Conservation (phyloP, 192 early-diverging fungal genomes). For the Umbelopsis sp. region DNA sequence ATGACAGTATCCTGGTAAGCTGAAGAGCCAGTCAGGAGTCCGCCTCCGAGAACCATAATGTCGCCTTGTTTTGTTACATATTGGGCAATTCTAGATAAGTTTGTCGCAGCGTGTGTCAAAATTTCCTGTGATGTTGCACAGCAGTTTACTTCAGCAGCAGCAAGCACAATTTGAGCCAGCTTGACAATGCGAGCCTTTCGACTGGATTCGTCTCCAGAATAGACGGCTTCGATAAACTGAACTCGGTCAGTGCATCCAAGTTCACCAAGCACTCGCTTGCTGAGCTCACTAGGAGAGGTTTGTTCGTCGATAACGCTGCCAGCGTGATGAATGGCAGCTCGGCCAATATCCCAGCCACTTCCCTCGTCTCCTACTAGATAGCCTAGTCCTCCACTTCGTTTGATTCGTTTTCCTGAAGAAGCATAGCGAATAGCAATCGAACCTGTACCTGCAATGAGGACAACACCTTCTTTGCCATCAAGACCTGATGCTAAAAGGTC, state of each 20-base stretch:
- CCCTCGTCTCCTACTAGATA: constrained; percentile 22
- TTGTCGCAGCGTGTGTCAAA: neutral
- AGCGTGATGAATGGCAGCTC: neutral
- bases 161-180: constrained; percentile 17
- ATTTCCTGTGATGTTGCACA: constrained; percentile 1
- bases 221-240: neutral
- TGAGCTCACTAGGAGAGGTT: neutral
- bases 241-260: neutral
- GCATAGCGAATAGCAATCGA: constrained; percentile 12
- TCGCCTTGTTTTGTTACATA: constrained; percentile 1
- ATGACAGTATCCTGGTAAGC: neutral
- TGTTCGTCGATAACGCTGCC: constrained; percentile 15
- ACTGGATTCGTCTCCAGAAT: neutral
- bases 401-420: neutral
- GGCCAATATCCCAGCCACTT: constrained; percentile 23
- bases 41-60: constrained; percentile 7
- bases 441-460: constrained; percentile 3
- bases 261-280: neutral
- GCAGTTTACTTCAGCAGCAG: neutral
- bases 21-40: neutral
- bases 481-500: constrained; percentile 16
- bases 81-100: neutral
- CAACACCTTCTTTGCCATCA: neutral
- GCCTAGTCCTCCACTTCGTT: constrained; percentile 13
- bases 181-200: constrained; percentile 18